Base-by-base conservation (phyloP, 805 yeast species). In the Candida argentea region DNA sequence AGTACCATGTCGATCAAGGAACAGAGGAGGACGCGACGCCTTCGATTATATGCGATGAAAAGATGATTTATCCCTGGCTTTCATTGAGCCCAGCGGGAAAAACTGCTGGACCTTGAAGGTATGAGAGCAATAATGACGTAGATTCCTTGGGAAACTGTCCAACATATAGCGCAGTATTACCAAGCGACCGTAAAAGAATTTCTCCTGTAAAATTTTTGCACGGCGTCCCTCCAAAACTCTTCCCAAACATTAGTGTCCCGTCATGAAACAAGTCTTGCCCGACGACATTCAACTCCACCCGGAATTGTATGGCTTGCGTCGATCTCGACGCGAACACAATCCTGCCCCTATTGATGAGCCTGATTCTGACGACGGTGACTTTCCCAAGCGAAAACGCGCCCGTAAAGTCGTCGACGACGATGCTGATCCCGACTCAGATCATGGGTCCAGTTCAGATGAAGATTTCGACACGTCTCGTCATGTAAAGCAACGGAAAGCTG, bases 281-380 rank as follows among this genome's bases (percentile, higher is more conserved):
- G 66, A 61, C 23, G 86, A 76, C 34, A 69, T 77, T 11, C 61
- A 70, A 30, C 67, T 61, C 28, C 76, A 81, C 48, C 93, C 94
- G 1, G 93, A 80, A 46, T 61, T 82, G n/a, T 82, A 82, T 42
- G 94, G 94, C 2, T 61, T 82, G 30, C 70, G 94, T 53, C 67
- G 93, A 39, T 77, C 87, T 4, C 74, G 75, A 24, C 62, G 91
- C 43, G 73, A 78, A 6, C 57, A 60, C 12, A 53, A 38, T 8
- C 44, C 54, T 5, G 31, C 53, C 11, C 39, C 57, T 2, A 51
- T 50, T 17, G 65, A 61, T 19, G 56, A 52, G 16, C 53, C 48
- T 8, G 55, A 52, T 31, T 8, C 10, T 7, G 63, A 48, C 29
- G 64, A 54, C n/a, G 52, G 53, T 2, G 43, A 19, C 32, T 40